A percentile compares a stretch with the other conserved stretches of the same genome.
These are phyloP conservation scores for Hortaea werneckii DNA, from an alignment of 2,329 filamentous ascomycete genomes.

Conservation along the genomic window DNA sequence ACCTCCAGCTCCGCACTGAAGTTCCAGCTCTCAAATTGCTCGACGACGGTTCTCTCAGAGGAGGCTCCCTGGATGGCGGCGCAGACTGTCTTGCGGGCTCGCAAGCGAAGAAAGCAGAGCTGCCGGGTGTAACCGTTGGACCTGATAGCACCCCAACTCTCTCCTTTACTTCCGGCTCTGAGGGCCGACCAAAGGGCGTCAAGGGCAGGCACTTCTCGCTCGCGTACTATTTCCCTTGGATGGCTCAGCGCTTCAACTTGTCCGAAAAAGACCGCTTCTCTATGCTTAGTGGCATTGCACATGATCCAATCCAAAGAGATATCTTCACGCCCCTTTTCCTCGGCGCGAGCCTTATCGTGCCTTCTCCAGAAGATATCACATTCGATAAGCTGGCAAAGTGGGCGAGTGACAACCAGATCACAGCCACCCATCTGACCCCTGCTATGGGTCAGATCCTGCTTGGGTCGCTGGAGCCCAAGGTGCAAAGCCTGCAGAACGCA, in stretches of 20 bases:
- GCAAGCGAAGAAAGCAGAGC: constrained; percentile 41
- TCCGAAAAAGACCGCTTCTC: constrained; percentile 67
- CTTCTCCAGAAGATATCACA: constrained; percentile 71
- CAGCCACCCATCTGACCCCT: constrained; percentile 80
- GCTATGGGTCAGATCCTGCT: constrained; percentile 94
- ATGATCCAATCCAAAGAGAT: constrained; percentile 56
- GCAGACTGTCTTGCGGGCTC: constrained; percentile 56
- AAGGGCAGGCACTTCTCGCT: constrained; percentile 77
- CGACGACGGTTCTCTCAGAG: constrained; percentile 63
- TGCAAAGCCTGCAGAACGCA: constrained; percentile 53
- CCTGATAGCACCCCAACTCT: constrained; percentile 76
- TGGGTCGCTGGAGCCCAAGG: constrained; percentile 64
- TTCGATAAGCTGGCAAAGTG: constrained; percentile 82
- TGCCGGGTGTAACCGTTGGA: constrained; percentile 67
- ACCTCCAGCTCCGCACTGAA: constrained; percentile 61
- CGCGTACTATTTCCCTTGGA: constrained; percentile 85
- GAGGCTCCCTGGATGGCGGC: constrained; percentile 51
- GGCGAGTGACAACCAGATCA: constrained; percentile 66
- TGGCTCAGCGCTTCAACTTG: constrained; percentile 72
- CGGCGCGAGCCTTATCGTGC: constrained; percentile 68
- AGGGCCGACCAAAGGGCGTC: constrained; percentile 78
- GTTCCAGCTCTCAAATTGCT: constrained; percentile 63
- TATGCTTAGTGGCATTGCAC: constrained; percentile 74
- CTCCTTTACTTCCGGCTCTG: constrained; percentile 51
- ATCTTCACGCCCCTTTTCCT: constrained; percentile 88